Percentiles rank a stretch among this genome's conserved stretches.
phyloP scores from a whole-genome alignment of 768 basidiomycete species.

The Mycena kentingensis region DNA sequence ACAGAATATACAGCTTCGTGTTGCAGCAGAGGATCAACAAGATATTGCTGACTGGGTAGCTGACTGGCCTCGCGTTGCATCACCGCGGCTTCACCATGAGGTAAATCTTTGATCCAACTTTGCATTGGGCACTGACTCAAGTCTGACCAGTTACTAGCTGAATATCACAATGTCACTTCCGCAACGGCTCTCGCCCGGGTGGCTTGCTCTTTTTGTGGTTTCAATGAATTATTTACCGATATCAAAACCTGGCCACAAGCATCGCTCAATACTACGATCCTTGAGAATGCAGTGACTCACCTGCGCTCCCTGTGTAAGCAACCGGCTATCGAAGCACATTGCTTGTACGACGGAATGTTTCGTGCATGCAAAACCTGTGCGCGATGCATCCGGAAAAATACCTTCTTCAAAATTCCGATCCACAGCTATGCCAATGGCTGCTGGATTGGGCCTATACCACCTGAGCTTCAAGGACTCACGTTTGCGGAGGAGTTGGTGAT shows the following conservation, averaged over 20 bases:
- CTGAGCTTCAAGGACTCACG: slow-evolving; percentile 8
- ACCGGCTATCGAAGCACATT: slow-evolving; percentile 10
- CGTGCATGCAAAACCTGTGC: slow-evolving; percentile 10
- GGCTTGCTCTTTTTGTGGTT: slow-evolving; percentile 15
- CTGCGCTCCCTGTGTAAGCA: slow-evolving; percentile 3
- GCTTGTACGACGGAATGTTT: slow-evolving; percentile 1
- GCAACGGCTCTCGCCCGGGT: background rate
- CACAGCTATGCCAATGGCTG: slow-evolving; percentile 25
- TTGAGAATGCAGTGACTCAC: background rate
- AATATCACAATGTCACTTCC: slow-evolving; percentile 6
- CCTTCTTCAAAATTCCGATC: slow-evolving; percentile 14
- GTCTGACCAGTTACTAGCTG: too few relatives aligned
- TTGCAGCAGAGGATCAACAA: too few relatives aligned
- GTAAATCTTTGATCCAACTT: too few relatives aligned
- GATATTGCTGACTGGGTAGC: too few relatives aligned
- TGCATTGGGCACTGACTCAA: too few relatives aligned
- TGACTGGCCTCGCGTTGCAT: too few relatives aligned
- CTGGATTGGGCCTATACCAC: slow-evolving; percentile 22
- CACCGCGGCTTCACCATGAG: too few relatives aligned
- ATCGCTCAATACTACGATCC: slow-evolving; percentile 6
- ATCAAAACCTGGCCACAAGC: background rate
- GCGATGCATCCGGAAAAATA: slow-evolving; percentile 1
- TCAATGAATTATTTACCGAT: background rate
- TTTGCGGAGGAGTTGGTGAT: slow-evolving; percentile 20
- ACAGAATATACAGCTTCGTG: too few relatives aligned